Base-by-base conservation (phyloP, 2,329 filamentous ascomycete species). In the Parastagonospora avenae region DNA sequence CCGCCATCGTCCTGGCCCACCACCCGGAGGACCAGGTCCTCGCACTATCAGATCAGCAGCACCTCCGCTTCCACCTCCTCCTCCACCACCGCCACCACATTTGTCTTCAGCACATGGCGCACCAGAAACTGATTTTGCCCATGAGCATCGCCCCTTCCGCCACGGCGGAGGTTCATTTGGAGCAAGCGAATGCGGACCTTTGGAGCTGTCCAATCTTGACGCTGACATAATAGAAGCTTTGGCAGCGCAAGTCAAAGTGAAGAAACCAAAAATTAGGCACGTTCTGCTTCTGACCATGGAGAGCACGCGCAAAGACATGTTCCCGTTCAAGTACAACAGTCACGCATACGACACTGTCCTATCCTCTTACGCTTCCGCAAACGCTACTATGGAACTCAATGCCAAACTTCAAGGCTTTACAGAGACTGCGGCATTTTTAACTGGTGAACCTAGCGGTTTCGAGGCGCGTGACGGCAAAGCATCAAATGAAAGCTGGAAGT, bases 291-390 rank as follows among this genome's bases (percentile, higher is more conserved):
- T 60, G 1, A 60, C 57, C 8, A 50, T 60, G 6, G 57, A 60
- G 28, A 60, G 57, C 31, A 60, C 57, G 7, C 51, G 57, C 7
- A 60, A 60, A 35, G 57, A 60, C 12, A 50, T 60, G 39, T 60
- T 55, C 24, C 57, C 57, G 2, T 28, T 60, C 10, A 60, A 49
- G 10, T 57, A 57, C 11, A 31, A 44, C 19, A 52, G 57, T 29
- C 57, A 57, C 43, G 45, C 48, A 14, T 57, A 60, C 33, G 44
- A 54, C 8, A 57, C 52, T 2, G 44, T 60, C 14, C 27, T 55
- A 5, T 51, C 51, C 1, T 49, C 57, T 2, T 60, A 57, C 14
- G 8, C 27, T 30, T 54, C 51, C 10, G 1, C 42, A 2, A 54
- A 57, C 9, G 45, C 35, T 9, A 52, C 41, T 5, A 46, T 27